These are phyloP conservation scores for Collybiopsis confluens DNA, from an alignment of 768 basidiomycete genomes.

Conservation along the genomic window DNA sequence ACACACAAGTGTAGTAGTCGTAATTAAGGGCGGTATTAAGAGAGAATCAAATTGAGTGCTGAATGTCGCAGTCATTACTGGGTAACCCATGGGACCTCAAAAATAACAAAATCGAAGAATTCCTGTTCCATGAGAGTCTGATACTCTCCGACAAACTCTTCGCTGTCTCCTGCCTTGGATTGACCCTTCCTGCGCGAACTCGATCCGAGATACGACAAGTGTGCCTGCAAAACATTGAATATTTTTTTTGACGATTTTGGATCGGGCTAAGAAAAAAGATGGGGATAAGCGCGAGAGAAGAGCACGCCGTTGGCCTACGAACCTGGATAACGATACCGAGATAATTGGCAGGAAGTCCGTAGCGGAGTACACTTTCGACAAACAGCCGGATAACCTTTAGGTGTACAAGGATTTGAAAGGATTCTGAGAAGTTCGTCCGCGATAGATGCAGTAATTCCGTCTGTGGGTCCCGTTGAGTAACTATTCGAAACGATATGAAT, in stretches of 20 bases:
- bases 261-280: slow-evolving; percentile 62
- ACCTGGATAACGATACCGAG: slow-evolving; percentile 76
- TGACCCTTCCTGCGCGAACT: slow-evolving; percentile 58
- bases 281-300: background rate
- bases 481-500: background rate
- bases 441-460: slow-evolving; percentile 87
- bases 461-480: slow-evolving; percentile 33
- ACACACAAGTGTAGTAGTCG: background rate
- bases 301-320: background rate
- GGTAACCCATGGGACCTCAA: slow-evolving; percentile 89
- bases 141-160: slow-evolving; percentile 87
- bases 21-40: slow-evolving; percentile 23
- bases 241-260: slow-evolving; percentile 79
- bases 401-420: slow-evolving; percentile 91
- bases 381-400: slow-evolving; percentile 89
- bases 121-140: slow-evolving; percentile 93
- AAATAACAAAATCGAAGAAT: slow-evolving; percentile 91
- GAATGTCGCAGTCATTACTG: slow-evolving; percentile 33
- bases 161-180: slow-evolving; percentile 38
- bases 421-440: slow-evolving; percentile 95
- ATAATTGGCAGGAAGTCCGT: slow-evolving; percentile 93
- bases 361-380: slow-evolving; percentile 92
- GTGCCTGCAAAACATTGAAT: slow-evolving; percentile 63
- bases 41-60: slow-evolving; percentile 8
- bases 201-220: slow-evolving; percentile 78